Evolutionary conservation across 495 filamentous ascomycete genomes (phyloP), one percentile per base, ranked within the genome.

Genomic region (Pseudomonodictys pantanalensis): DNA sequence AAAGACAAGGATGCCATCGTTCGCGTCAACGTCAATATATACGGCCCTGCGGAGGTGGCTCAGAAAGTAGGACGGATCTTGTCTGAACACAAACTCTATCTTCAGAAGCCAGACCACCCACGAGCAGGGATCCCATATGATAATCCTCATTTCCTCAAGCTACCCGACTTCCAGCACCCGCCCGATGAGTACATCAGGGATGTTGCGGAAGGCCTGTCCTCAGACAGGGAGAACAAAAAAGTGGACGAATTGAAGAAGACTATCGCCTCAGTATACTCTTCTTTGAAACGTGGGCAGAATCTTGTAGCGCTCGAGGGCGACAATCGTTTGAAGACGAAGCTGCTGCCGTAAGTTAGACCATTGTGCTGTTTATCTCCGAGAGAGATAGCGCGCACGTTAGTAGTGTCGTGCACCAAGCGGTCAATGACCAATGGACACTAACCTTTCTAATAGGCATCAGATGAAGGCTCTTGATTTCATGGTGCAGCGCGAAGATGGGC

Each of bases 111-210:
- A 9, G 53, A 63, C n/a, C 23, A 51, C 23, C 26, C 38, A 18
- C 45, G 39, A 11, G n/a, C 8, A 26, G 45, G 39, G 4, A n/a
- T 30, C 12, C 18, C 33, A 1, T 58, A 57, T 29, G 60, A 63
- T n/a, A 63, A 63, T 32, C 60, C 60, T 9, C 60, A 63, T 17
- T 20, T 57, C n/a, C 53, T 63, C 30, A 58, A 38, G 23, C 47
- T 58, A 28, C 45, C 53, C n/a, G 18, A 63, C n/a, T 46, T 56
- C 41, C 39, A 47, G 20, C 42, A n/a, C 11, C n/a, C 41, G 22
- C 23, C n/a, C 15, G 26, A 32, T 11, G n/a, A 32, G 20, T 11
- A 17, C 23, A 23, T 46, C 30, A 23, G 26, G 12, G 18, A 22
- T 10, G 39, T 45, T 33, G 26, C 20, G n/a, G 41, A 33, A 6